Base-by-base conservation (phyloP, 2,329 filamentous ascomycete genomes). In the Fusarium circinatum region DNA sequence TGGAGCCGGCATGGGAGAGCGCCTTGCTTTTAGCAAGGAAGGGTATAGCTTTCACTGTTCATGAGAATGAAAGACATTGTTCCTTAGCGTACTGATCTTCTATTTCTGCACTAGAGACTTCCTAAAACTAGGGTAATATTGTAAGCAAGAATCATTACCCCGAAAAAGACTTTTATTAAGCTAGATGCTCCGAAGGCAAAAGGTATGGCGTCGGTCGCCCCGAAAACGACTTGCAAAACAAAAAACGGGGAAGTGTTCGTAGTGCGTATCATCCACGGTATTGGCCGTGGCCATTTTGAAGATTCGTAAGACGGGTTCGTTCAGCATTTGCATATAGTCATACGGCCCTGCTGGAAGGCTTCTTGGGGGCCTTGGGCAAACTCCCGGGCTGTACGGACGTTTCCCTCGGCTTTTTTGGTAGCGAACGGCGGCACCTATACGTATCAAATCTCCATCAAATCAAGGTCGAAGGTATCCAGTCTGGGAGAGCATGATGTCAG, bases 71-170 rank as follows among this genome's bases (percentile, higher is more conserved):
- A 24, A 11, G 6, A 24, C 9, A 5, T 14, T 20, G 30, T 24
- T 30, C 8, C 5, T 30, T 17, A n/a, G 10, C 3, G 14, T 10
- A 22, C 1, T 8, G 9, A 4, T 28, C 1, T 5, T 4, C 3
- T 7, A 22, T 30, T 49, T 9, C 10, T 11, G 4, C 6, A 15
- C 9, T 28, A 9, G 11, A 28, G 18, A 22, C 6, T 13, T 28
- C 9, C 13, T 8, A 11, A 20, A 47, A 8, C 44, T 22, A 8
- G 3, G 4, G 13, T 18, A 47, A 5, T 11, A 3, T 2, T 47
- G 18, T 13, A 22, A 47, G 15, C 6, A 28, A 15, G 18, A 48
- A 28, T 47, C 3, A 3, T 28, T 20, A 11, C 24, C 24, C 44
- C 24, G 13, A 28, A 15, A 20, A 47, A 20, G 5, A 15, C 44